Base-by-base conservation (phyloP, 1,284 basidiomycete species). In the Anthracocystis walkeri region DNA sequence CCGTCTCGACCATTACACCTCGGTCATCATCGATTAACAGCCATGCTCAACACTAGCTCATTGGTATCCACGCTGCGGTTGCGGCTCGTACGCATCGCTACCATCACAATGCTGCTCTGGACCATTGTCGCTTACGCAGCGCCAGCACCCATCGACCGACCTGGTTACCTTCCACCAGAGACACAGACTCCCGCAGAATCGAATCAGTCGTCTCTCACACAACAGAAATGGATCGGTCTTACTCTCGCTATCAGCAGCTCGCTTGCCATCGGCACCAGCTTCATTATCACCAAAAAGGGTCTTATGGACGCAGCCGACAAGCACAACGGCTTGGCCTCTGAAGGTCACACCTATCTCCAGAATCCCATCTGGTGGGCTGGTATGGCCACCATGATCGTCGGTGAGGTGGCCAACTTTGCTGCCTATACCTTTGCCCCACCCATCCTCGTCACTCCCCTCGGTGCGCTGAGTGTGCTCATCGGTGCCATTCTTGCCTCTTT, bases 301-400 rank as follows among this genome's bases (percentile, higher is more conserved):
- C 72, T 85, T 20, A 85, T 85, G 61, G 80, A 81, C 64, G 80
- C 83, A n/a, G 81, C 82, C 8, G 82, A 82, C 18, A 60, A 79
- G 40, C 72, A 69, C 50, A 75, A 72, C 27, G 83, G 80, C 12
- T 48, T 84, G n/a, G 83, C 82, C 1, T 84, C 82, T 2, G 83
- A 85, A 20, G 81, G 78, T 4, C 82, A 84, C 58, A 77, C 82
- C 20, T 99, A 99, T 86, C 88, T 99, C 55, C 90, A 89, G 78
- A 99, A 94, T 87, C 93, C 94, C 33, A 92, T 97, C 80, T 99
- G 97, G 96, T 99, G 96, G 97, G 92, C 92, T 4, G 96, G 96
- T 50, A 97, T 98, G 89, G 88, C 90, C 35, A 96, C 93, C 18
- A 89, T 85, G 83, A 80, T 85, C 50, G 82, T 85, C 33, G 83